Evolutionary conservation across 257 asterid genomes (phyloP), one percentile per base, ranked within the genome.

Genomic region (Plantago major): DNA sequence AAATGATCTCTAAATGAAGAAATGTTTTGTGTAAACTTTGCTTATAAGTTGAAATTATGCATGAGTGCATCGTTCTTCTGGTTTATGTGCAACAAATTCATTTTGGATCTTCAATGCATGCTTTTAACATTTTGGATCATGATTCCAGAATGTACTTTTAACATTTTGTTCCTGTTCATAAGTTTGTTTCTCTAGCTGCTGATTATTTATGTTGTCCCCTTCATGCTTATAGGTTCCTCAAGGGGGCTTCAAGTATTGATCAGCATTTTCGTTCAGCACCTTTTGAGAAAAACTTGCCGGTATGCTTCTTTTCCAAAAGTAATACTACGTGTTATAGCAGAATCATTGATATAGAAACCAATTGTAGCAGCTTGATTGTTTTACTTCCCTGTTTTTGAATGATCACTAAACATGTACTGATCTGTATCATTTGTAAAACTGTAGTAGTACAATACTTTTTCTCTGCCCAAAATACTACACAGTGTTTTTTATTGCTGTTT

Each of bases 231-330:
- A 92, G 99, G 84, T 92, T 92, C 71, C 89, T 93, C 16, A 80
- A 82, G 77, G 99, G 99, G 68, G 99, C 99, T 78, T 87, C 94
- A 62, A 87, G 92, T 61, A 73, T 89, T 66, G 99, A 93, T 82
- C 94, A 85, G 69, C 97, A 89, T 81, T 87, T 89, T 80, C 74
- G 40, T 64, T 81, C 95, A 30, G 80, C 88, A 18, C 94, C 97
- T 63, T 84, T 78, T 42, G 92, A 87, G 78, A 80, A 84, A 73
- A 93, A 89, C 63, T 64, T 93, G 47, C 99, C 97, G 68, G 99
- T 92, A 89, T 42, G 86, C 75, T 53, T 66, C 58, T 62, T 63
- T 56, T 63, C 44, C 47, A 22, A 22, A 22, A 1, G 26, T 22
- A 22, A 22, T 1, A 38, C 44, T 55, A 48, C 55, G 43, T 59